Base-by-base conservation (phyloP, 192 early-diverging fungal genomes). In the Entomortierella parvispora region DNA sequence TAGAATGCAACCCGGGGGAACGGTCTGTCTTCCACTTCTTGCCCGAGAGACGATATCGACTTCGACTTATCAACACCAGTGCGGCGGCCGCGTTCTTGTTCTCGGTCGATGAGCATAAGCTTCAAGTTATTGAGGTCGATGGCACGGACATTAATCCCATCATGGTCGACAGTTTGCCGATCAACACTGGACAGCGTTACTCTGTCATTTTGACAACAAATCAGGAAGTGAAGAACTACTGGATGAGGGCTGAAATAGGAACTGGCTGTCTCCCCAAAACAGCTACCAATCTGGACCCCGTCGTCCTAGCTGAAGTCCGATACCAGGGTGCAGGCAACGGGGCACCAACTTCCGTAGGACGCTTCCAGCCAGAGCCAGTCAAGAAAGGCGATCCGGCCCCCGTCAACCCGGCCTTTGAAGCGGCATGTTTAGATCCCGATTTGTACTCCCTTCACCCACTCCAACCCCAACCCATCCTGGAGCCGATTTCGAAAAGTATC, bases 101-200 rank as follows among this genome's bases (percentile, higher is more conserved):
- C 66, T 88, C 85, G 43, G 87, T 94, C 57, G 90, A 90, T 69
- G 83, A 87, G 15, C 92, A 93, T 78, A 62, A 79, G 10, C 68
- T 93, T 65, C 80, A 85, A 28, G 79, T 93, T 18, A 90, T 93
- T 66, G 92, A 93, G 81, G 87, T 86, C 4, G 92, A 93, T 33
- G 92, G 92, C 22, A 79, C 75, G 6, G 52, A 74, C 32, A 56
- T 68, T 20, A 68, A 69, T 34, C 69, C 63, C 4, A 54, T 79
- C 25, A 53, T 64, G 47, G 70, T 83, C 5, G 63, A 80, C 45
- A 74, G 75, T 49, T n/a, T 86, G 23, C 69, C 82, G 0, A 78
- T 86, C 45, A 77, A 81, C 47, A 45, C 81, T 20, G 84, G 80
- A 37, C 84, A 86, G 62, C 70, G 84, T 2, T 83, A 84, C 68